Evolutionary conservation across 768 basidiomycete species (phyloP).

Genomic region (Cyathus striatus): DNA sequence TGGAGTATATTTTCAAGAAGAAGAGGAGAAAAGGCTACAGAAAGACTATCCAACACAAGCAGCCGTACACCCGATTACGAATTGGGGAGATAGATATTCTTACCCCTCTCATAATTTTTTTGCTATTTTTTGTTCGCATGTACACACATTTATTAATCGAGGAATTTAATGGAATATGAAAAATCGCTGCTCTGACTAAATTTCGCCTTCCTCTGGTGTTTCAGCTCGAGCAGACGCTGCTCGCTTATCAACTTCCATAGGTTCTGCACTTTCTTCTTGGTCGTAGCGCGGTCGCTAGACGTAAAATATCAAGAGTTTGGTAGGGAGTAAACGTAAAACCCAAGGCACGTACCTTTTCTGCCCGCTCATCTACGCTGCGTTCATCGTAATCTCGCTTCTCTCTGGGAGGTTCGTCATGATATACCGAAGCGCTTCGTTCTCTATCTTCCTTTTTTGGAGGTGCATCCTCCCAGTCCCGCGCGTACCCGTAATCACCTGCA

Average conservation of each 20-base stretch:
- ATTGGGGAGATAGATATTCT: slow-evolving; percentile 74
- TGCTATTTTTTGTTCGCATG: too few relatives aligned
- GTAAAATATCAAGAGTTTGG: slow-evolving; percentile 2
- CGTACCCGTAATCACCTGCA: slow-evolving; percentile 27
- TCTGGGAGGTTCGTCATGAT: slow-evolving; percentile 42
- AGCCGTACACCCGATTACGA: slow-evolving; percentile 91
- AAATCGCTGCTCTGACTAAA: slow-evolving; percentile 46
- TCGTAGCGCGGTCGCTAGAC: slow-evolving; percentile 52
- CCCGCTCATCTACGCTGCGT: slow-evolving; percentile 45
- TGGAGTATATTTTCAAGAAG: slow-evolving; percentile 93
- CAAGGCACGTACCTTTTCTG: slow-evolving; percentile 52
- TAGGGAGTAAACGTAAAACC: neutral
- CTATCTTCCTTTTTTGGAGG: slow-evolving; percentile 23
- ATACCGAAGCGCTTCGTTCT: slow-evolving; percentile 28
- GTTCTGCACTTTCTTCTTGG: slow-evolving; percentile 27
- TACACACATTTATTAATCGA: slow-evolving; percentile 6
- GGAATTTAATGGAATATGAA: slow-evolving; percentile 6
- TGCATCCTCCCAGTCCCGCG: slow-evolving; percentile 46
- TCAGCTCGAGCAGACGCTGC: slow-evolving; percentile 50
- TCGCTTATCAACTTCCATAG: slow-evolving; percentile 41
- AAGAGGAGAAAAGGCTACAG: slow-evolving; percentile 98
- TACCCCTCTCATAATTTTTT: too few relatives aligned
- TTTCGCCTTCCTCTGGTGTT: slow-evolving; percentile 87
- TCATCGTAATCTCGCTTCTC: slow-evolving; percentile 55
- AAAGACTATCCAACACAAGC: slow-evolving; percentile 90